Evolutionary conservation across 179 eudicot genomes (phyloP).

Genomic region (Beta corolliflora): DNA sequence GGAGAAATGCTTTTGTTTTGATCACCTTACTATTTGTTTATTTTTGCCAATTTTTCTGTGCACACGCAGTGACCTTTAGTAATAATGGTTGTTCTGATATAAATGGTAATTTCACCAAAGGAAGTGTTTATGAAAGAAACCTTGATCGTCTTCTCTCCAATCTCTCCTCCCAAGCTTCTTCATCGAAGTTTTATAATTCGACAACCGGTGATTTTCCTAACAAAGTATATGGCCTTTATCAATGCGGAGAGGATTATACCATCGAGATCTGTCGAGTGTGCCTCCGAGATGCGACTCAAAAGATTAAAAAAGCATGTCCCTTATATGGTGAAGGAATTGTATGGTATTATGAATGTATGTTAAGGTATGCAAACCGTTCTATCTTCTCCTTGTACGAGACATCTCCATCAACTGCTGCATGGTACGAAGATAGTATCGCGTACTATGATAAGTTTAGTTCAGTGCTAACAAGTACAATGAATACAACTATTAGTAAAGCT

Average conservation of each 20-base stretch:
- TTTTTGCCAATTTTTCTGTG: neutral
- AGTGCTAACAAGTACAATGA: slow-evolving; percentile 6
- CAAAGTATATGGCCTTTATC: slow-evolving; percentile 27
- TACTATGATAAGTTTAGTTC: slow-evolving; percentile 18
- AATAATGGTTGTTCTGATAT: neutral
- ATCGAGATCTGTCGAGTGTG: slow-evolving; percentile 20
- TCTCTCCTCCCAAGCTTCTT: slow-evolving; percentile 9
- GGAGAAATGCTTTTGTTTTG: neutral
- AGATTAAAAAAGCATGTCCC: neutral
- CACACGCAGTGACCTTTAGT: neutral
- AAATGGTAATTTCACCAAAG: neutral
- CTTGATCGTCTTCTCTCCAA: slow-evolving; percentile 9
- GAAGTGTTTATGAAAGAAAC: slow-evolving; percentile 1
- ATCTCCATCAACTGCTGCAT: neutral
- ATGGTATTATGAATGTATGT: slow-evolving; percentile 31
- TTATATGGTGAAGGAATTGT: slow-evolving; percentile 15
- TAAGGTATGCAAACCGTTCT: slow-evolving; percentile 32
- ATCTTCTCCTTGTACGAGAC: slow-evolving; percentile 23
- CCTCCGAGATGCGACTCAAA: slow-evolving; percentile 5
- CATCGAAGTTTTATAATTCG: slow-evolving; percentile 16
- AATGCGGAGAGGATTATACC: slow-evolving; percentile 27
- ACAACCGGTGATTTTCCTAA: slow-evolving; percentile 10
- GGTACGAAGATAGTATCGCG: neutral
- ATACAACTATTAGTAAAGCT: neutral
- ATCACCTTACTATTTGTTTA: neutral